Evolutionary conservation across 352 stramenopile genomes (phyloP).

Genomic region (Hyaloperonospora arabidopsidis): DNA sequence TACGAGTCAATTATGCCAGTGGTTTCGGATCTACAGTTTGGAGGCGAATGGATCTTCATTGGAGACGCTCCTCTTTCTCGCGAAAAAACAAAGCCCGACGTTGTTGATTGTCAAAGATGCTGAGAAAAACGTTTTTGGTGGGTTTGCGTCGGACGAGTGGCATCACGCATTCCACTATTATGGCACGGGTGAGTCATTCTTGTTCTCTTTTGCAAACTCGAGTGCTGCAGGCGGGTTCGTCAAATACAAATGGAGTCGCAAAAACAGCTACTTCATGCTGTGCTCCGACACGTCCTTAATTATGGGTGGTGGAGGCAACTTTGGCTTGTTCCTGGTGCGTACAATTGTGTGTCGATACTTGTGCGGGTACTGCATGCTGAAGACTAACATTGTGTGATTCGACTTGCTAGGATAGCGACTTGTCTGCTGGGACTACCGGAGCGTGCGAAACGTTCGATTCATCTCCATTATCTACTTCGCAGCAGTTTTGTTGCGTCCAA

Average conservation of each 20-base stretch:
- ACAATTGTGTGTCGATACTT: neutral
- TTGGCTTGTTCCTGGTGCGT: conserved; percentile 83
- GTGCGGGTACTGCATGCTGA: neutral
- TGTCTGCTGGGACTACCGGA: conserved; percentile 75
- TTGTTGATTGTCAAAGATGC: conserved; percentile 78
- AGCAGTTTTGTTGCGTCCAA: conserved; percentile 75
- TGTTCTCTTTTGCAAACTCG: conserved; percentile 76
- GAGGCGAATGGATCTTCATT: conserved; percentile 70
- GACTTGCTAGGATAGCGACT: conserved; percentile 62
- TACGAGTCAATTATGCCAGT: conserved; percentile 72
- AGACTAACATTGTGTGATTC: conserved; percentile 4
- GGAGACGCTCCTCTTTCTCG: conserved; percentile 58
- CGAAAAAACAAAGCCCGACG: conserved; percentile 66
- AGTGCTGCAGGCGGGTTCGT: conserved; percentile 37
- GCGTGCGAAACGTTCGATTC: conserved; percentile 85
- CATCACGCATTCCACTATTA: conserved; percentile 80
- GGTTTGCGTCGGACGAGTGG: conserved; percentile 76
- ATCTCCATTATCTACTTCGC: conserved; percentile 60
- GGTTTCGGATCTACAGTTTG: conserved; percentile 75
- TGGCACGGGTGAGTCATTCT: conserved; percentile 79
- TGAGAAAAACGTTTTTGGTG: conserved; percentile 71
- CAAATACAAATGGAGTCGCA: conserved; percentile 82
- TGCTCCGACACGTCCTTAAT: conserved; percentile 86
- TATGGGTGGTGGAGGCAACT: conserved; percentile 85
- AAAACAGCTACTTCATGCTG: conserved; percentile 89